Evolutionary conservation across 169 alveolate species (phyloP).

Genomic region (Theileria orientalis): DNA sequence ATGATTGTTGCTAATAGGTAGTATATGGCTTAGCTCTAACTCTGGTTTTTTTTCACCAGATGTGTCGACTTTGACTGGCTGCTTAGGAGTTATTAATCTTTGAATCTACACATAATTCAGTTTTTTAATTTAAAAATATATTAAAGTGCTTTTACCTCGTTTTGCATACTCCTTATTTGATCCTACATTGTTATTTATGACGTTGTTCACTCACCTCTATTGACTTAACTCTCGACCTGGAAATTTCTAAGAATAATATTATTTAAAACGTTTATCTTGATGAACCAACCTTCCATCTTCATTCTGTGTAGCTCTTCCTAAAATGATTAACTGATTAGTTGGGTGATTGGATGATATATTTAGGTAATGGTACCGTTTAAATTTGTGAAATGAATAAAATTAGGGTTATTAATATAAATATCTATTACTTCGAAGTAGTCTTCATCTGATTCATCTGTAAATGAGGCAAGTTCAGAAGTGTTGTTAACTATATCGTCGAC

Average conservation of each 20-base stretch:
- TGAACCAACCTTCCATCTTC: constrained; percentile 30
- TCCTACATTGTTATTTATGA: background rate
- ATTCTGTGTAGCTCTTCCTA: constrained; percentile 60
- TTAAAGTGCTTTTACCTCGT: background rate
- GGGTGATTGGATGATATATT: background rate
- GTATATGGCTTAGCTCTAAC: background rate
- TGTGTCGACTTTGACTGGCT: background rate
- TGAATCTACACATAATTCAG: background rate
- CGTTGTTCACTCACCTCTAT: background rate
- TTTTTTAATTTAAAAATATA: background rate
- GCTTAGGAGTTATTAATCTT: constrained; percentile 7
- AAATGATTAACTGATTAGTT: no score
- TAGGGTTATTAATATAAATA: background rate
- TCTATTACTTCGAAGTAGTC: constrained; percentile 49
- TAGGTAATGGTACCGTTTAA: background rate
- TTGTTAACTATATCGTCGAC: constrained; percentile 29
- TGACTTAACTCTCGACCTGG: background rate
- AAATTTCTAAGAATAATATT: background rate
- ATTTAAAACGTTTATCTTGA: background rate
- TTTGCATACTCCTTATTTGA: background rate
- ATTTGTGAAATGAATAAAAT: background rate
- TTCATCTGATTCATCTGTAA: constrained; percentile 43
- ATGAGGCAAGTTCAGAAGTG: constrained; percentile 34
- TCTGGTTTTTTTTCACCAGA: background rate
- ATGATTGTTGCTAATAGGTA: no score